phyloP scores from a whole-genome alignment of 2,329 filamentous ascomycete genomes.

The Akanthomyces lecanii region DNA sequence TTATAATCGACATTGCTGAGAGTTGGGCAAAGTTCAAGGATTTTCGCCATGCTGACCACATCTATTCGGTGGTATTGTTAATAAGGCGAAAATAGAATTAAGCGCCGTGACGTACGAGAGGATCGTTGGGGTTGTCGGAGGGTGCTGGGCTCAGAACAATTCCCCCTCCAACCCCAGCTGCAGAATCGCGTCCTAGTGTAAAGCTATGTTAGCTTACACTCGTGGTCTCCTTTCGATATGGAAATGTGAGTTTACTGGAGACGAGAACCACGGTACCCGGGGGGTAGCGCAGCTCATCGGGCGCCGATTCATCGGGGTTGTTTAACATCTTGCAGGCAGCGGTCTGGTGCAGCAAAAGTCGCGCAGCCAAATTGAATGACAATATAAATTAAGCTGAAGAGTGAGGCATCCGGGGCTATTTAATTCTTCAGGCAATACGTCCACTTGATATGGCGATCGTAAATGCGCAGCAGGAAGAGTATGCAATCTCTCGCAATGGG shows the following conservation, averaged over 20 bases:
- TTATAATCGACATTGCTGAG: background rate
- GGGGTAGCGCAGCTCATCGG: background rate
- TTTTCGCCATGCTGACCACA: background rate
- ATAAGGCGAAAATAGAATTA: no score
- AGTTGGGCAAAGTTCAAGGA: background rate
- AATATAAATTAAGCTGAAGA: background rate
- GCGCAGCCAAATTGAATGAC: background rate
- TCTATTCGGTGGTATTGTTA: background rate
- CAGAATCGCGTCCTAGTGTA: background rate
- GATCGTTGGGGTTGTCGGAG: background rate
- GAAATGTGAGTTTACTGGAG: background rate
- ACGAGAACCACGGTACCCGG: background rate
- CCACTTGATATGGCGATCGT: no score
- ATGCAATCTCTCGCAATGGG: no score
- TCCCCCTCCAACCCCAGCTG: background rate
- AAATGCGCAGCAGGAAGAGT: no score
- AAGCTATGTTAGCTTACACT: background rate
- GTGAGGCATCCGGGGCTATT: background rate
- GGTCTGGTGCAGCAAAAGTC: no score
- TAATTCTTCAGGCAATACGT: no score
- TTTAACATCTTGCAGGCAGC: background rate
- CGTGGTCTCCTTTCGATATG: background rate
- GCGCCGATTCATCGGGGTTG: background rate
- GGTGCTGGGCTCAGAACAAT: background rate
- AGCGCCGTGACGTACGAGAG: background rate